phyloP scores from a whole-genome alignment of 768 basidiomycete species.

The Goffeauzyma gilvescens region DNA sequence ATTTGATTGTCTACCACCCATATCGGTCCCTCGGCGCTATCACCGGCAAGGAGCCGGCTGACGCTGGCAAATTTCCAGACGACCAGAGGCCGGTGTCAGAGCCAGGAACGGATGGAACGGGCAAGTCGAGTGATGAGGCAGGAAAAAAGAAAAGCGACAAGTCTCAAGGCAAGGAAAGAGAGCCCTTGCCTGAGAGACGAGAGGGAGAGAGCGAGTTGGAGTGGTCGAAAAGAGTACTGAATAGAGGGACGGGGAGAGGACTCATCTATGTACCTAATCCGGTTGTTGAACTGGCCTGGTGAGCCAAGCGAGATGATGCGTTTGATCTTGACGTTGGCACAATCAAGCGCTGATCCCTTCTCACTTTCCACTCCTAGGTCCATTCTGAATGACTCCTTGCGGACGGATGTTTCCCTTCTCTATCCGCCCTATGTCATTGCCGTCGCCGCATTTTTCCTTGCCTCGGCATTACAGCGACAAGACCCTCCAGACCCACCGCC shows the following conservation, averaged over 20 bases:
- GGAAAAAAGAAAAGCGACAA: conserved; percentile 19
- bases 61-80: conserved; percentile 32
- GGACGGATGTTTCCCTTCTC: conserved; percentile 78
- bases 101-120: conserved; percentile 39
- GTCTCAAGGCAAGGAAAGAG: conserved; percentile 13
- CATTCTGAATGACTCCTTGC: conserved; percentile 87
- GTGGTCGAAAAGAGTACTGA: conserved; percentile 20
- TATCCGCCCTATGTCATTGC: conserved; percentile 92
- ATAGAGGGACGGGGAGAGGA: conserved; percentile 27
- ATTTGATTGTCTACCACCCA: conserved; percentile 81
- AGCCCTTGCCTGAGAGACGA: conserved; percentile 43
- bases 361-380: conserved; percentile 41
- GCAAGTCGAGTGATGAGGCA: conserved; percentile 54
- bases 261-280: conserved; percentile 33
- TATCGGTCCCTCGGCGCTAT: conserved; percentile 71
- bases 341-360: background rate
- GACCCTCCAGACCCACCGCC: conserved; percentile 3
- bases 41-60: conserved; percentile 43
- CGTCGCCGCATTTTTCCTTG: conserved; percentile 74
- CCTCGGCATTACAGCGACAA: conserved; percentile 39
- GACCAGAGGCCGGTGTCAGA: conserved; percentile 14
- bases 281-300: conserved; percentile 84
- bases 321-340: background rate
- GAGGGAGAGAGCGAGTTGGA: conserved; percentile 16
- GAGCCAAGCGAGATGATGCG: conserved; percentile 16